Evolutionary conservation across 345 rosid genomes (phyloP), one percentile per base, ranked within the genome.

Genomic region (Murraya koenigii): DNA sequence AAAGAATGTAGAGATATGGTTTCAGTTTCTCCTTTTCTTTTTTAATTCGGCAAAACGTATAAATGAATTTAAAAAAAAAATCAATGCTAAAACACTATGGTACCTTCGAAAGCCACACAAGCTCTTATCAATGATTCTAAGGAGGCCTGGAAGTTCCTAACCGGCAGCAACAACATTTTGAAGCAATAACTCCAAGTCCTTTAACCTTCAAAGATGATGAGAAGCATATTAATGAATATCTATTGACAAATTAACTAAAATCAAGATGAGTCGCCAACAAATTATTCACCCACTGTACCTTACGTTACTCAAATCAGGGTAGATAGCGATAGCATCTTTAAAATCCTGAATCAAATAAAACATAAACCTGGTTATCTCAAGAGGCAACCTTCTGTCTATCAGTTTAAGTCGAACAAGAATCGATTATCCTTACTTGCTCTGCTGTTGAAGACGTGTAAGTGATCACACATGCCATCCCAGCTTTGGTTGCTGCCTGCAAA

Each of bases 391-490:
- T 38, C 19, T 14, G 36, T 26, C 32, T 44, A 66, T 64, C 14
- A 26, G 52, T 61, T 19, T 63, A 10, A 71, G 58, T 19, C 56
- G 7, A 75, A 22, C 62, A 77, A 8, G 10, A 1, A 23, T 4
- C 7, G 5, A 30, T 64, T 52, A 33, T 13, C 68, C 78, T 84
- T 66, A 95, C 98, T 93, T 95, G 99, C 32, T 92, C 87, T 69
- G 94, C 92, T 15, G 99, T 93, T 75, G 99, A 95, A 82, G 93
- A 82, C 22, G 99, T 95, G 84, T 91, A 90, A 11, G 92, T 89
- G 49, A 95, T 88, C 36, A 93, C 84, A 72, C 97, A 95, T 56
- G 99, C 79, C 99, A 95, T 95, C 61, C 97, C 97, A 19, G 99
- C 99, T 62, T 75, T 76, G 7, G 88, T 90, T 67, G 99, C 99